phyloP scores from a whole-genome alignment of 805 yeast genomes.

The Zygoascus biomembranicola region DNA sequence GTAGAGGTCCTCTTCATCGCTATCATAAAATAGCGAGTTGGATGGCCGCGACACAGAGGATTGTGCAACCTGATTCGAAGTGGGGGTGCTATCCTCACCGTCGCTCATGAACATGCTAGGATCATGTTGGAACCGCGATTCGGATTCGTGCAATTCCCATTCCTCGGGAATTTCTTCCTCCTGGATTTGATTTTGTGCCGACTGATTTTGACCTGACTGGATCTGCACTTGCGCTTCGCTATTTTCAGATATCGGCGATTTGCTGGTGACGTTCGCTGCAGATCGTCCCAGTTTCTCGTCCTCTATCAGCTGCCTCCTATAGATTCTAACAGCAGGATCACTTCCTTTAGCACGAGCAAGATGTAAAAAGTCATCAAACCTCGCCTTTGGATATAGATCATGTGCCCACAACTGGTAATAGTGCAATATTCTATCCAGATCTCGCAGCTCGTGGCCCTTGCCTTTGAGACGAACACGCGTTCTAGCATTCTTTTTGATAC shows the following conservation, averaged over 20 bases:
- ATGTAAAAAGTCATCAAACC: conserved; percentile 58
- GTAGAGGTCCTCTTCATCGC: background rate
- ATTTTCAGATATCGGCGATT: background rate
- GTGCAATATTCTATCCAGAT: conserved; percentile 41
- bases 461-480: conserved; percentile 28
- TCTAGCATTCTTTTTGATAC: conserved; percentile 30
- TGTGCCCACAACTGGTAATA: conserved; percentile 73
- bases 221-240: background rate
- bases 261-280: background rate
- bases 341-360: conserved; percentile 34
- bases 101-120: conserved; percentile 2
- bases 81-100: conserved; percentile 1
- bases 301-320: conserved; percentile 8
- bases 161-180: background rate
- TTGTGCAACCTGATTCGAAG: background rate
- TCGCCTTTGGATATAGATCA: conserved; percentile 68
- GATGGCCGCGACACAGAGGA: background rate
- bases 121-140: background rate
- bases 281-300: conserved; percentile 4
- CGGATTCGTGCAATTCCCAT: background rate
- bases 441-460: conserved; percentile 40
- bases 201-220: background rate
- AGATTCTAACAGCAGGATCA: conserved; percentile 3
- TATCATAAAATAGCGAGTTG: background rate
- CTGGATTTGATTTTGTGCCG: background rate